These are phyloP conservation scores for Hypoxylon sp. DNA, from an alignment of 2,329 filamentous ascomycete genomes.

Conservation along the genomic window DNA sequence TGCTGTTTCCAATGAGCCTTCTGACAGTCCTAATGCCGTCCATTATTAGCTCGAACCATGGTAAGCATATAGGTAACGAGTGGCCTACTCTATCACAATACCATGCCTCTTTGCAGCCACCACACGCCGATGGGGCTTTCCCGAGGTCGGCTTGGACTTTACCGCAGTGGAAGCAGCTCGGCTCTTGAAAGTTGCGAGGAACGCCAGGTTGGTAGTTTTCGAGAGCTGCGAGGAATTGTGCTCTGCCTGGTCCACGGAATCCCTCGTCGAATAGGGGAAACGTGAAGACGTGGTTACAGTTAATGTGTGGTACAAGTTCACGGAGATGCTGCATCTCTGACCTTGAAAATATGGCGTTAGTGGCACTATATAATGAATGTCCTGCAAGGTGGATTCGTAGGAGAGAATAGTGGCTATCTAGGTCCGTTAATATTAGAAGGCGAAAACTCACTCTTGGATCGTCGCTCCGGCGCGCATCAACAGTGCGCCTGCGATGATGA, in stretches of 20 bases:
- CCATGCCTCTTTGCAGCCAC: constrained; percentile 37
- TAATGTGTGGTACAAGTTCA: constrained; percentile 32
- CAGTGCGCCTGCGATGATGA: constrained; percentile 44
- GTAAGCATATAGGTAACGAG: neutral
- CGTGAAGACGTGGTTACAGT: constrained; percentile 14
- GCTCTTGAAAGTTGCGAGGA: constrained; percentile 40
- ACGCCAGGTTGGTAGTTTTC: constrained; percentile 44
- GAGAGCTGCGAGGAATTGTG: constrained; percentile 46
- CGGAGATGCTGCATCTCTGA: constrained; percentile 41
- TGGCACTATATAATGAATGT: neutral
- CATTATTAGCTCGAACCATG: neutral
- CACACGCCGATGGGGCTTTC: constrained; percentile 28
- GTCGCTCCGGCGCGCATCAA: constrained; percentile 49
- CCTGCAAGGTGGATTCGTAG: neutral
- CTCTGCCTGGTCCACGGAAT: constrained; percentile 41
- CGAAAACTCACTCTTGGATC: constrained; percentile 36
- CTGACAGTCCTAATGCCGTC: constrained; percentile 36
- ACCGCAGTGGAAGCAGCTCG: constrained; percentile 49
- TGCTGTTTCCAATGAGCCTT: constrained; percentile 34
- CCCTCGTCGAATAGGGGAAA: constrained; percentile 21
- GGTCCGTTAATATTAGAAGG: neutral
- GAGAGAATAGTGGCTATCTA: neutral
- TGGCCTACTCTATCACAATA: constrained; percentile 43
- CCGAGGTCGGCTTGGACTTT: constrained; percentile 39
- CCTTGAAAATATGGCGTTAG: neutral